Percentiles rank a stretch among this genome's conserved stretches.
These are phyloP conservation scores for Herpetospermum pedunculosum DNA, from an alignment of 306 rosid genomes.

Conservation along the genomic window DNA sequence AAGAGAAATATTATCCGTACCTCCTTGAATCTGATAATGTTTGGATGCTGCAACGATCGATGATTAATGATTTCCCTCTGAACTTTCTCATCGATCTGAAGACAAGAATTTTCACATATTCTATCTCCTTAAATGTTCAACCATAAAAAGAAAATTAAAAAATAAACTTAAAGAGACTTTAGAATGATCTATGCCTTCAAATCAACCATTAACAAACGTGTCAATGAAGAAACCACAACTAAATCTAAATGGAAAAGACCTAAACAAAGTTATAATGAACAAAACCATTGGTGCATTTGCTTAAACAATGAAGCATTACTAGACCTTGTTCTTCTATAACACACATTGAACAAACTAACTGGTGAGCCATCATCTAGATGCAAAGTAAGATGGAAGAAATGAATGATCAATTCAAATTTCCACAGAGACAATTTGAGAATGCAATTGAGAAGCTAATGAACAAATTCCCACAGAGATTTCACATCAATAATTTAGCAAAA, in stretches of 20 bases:
- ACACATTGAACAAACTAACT: background rate
- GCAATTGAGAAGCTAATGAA: background rate
- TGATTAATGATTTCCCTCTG: constrained; percentile 84
- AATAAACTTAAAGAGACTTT: background rate
- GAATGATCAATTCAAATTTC: background rate
- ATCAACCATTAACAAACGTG: background rate
- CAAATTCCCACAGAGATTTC: background rate
- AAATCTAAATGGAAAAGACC: background rate
- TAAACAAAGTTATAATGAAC: background rate
- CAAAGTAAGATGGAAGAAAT: background rate
- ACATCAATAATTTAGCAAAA: background rate
- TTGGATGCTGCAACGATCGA: constrained; percentile 71
- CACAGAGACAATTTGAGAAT: background rate
- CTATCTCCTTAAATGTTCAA: background rate
- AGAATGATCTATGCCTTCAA: background rate
- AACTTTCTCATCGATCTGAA: constrained; percentile 85
- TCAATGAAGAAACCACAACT: background rate
- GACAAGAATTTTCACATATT: background rate
- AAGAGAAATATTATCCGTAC: constrained; percentile 31
- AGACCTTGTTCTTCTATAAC: background rate
- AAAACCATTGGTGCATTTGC: background rate
- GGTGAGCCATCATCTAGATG: background rate
- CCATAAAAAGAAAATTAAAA: background rate
- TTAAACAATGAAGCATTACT: background rate
- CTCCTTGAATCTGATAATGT: constrained; percentile 82